Evolutionary conservation across 73 alveolate species (phyloP).

Genomic region (Stentor coeruleus): DNA sequence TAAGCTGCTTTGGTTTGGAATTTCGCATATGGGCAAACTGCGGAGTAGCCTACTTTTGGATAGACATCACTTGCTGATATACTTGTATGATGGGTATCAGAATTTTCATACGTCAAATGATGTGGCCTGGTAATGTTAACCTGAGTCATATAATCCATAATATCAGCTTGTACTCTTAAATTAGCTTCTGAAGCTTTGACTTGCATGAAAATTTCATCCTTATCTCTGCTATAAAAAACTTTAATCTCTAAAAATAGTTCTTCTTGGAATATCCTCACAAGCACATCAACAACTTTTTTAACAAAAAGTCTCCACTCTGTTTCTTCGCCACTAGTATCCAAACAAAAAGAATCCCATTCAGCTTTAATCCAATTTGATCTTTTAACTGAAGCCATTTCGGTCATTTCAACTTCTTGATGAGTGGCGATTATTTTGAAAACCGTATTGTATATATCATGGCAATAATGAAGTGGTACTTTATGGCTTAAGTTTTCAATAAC

Average conservation of each 20-base stretch:
- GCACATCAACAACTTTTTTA: neutral
- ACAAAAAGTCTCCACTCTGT: neutral
- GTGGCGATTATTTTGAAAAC: neutral
- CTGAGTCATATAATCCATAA: neutral
- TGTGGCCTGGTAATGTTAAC: neutral
- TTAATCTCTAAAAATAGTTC: neutral
- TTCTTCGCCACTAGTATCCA: neutral
- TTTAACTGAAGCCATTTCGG: neutral
- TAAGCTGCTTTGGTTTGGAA: neutral
- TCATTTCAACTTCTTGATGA: neutral
- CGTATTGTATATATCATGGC: neutral
- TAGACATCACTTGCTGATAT: too few species aligned
- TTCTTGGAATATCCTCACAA: neutral
- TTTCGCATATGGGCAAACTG: neutral
- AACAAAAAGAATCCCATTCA: neutral
- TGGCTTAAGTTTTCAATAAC: neutral
- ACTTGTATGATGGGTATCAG: too few species aligned
- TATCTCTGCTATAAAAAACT: neutral
- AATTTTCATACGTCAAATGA: neutral
- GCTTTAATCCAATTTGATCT: neutral
- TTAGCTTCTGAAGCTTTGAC: neutral
- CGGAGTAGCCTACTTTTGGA: slow-evolving; percentile 16
- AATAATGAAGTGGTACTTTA: neutral
- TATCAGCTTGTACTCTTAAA: slow-evolving; percentile 13
- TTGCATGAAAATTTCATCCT: slow-evolving; percentile 16